Evolutionary conservation across 495 filamentous ascomycete species (phyloP).

Genomic region (Beverwykella pulmonaria): DNA sequence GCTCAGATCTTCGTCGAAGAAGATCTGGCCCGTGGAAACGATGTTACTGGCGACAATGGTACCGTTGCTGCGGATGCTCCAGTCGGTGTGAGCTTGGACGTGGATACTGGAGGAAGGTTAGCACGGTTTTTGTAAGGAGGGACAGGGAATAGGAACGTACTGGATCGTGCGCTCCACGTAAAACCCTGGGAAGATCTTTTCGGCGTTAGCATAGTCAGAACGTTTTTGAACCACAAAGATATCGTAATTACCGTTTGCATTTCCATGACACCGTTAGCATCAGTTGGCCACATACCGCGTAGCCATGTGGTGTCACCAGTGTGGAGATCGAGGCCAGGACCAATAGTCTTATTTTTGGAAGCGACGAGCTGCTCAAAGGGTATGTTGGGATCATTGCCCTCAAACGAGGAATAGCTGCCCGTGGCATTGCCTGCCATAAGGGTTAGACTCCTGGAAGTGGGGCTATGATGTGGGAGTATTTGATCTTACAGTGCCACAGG

Average conservation of each 20-base stretch:
- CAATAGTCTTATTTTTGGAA: background rate
- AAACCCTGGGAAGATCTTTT: background rate
- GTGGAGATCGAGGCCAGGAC: background rate
- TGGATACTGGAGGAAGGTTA: background rate
- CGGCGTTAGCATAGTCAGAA: no score
- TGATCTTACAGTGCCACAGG: background rate
- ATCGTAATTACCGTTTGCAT: no score
- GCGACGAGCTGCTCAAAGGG: background rate
- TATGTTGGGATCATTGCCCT: background rate
- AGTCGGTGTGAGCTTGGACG: background rate
- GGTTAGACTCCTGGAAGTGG: background rate
- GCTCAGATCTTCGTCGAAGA: background rate
- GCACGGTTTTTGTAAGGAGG: background rate
- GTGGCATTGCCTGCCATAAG: background rate
- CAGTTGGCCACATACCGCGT: background rate
- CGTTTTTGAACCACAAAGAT: no score
- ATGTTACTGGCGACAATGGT: background rate
- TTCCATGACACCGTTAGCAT: background rate
- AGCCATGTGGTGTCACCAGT: background rate
- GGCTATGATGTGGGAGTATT: background rate
- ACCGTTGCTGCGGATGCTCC: background rate
- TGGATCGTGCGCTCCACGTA: background rate
- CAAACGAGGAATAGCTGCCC: background rate
- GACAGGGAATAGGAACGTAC: background rate
- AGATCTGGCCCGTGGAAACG: background rate